Percentiles rank a stretch among this genome's conserved stretches.
Evolutionary conservation across 495 filamentous ascomycete species (phyloP).

Genomic region (Tuber aestivum): DNA sequence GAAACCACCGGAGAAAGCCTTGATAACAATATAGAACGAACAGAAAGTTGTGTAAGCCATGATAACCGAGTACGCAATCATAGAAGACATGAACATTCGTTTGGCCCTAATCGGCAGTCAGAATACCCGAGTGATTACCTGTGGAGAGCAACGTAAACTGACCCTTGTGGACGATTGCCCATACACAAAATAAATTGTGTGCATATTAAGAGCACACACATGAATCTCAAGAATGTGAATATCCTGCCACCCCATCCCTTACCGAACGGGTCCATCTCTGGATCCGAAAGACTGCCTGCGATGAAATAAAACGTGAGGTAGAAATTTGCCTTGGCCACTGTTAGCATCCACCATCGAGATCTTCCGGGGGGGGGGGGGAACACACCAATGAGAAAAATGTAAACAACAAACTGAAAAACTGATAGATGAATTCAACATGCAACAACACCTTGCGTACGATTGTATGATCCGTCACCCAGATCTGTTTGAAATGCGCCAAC

Average conservation of each 20-base stretch:
- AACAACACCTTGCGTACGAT: slow-evolving; percentile 80
- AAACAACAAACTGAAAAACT: slow-evolving; percentile 82
- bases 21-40: slow-evolving; percentile 74
- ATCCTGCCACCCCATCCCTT: slow-evolving; percentile 75
- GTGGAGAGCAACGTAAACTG: slow-evolving; percentile 30
- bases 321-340: slow-evolving; percentile 69
- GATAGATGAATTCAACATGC: slow-evolving; percentile 94
- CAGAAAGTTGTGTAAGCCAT: slow-evolving; percentile 96
- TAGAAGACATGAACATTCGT: slow-evolving; percentile 78
- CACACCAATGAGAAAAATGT: slow-evolving; percentile 88
- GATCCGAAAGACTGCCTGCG: slow-evolving; percentile 82
- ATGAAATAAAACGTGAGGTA: slow-evolving; percentile 99
- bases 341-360: slow-evolving; percentile 7
- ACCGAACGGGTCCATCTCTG: slow-evolving; percentile 79
- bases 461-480: slow-evolving; percentile 93
- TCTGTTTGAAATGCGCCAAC: slow-evolving; percentile 84
- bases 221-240: slow-evolving; percentile 79
- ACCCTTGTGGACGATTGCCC: slow-evolving; percentile 94
- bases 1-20: slow-evolving; percentile 57
- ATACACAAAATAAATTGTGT: slow-evolving; percentile 97
- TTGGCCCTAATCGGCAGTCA: slow-evolving; percentile 54
- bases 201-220: slow-evolving; percentile 77
- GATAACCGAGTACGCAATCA: slow-evolving; percentile 83
- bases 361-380: slow-evolving; percentile 19
- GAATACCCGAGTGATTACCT: slow-evolving; percentile 9